These are phyloP conservation scores for Yarrowia sp. DNA, from an alignment of 805 yeast genomes.

Conservation along the genomic window DNA sequence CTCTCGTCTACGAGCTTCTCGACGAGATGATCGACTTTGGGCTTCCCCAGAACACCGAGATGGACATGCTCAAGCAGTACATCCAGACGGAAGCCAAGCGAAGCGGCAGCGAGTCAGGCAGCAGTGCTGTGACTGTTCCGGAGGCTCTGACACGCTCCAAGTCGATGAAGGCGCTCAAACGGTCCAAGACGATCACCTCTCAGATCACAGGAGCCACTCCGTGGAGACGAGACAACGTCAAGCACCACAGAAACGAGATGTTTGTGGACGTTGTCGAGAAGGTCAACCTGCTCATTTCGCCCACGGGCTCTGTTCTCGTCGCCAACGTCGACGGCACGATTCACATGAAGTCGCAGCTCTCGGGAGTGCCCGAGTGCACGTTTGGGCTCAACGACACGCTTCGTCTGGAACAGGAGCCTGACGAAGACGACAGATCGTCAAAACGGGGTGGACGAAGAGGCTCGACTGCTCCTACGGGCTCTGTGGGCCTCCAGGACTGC, in stretches of 20 bases:
- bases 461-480: constrained; percentile 40
- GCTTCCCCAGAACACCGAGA: constrained; percentile 66
- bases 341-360: constrained; percentile 63
- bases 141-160: neutral
- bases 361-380: constrained; percentile 81
- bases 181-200: constrained; percentile 34
- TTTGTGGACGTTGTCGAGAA: constrained; percentile 73
- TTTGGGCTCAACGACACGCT: constrained; percentile 69
- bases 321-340: constrained; percentile 77
- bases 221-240: constrained; percentile 71
- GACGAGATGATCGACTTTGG: constrained; percentile 80
- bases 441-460: constrained; percentile 32
- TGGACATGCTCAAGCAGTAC: constrained; percentile 42
- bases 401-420: constrained; percentile 34
- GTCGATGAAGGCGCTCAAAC: constrained; percentile 27
- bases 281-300: constrained; percentile 64
- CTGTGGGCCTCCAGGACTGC: constrained; percentile 66
- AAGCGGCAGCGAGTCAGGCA: neutral
- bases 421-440: constrained; percentile 32
- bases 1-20: constrained; percentile 67
- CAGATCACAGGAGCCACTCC: constrained; percentile 48
- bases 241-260: constrained; percentile 79
- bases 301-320: constrained; percentile 56
- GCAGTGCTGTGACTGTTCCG: neutral
- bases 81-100: constrained; percentile 39